Percentiles rank a stretch among this genome's conserved stretches.
These are phyloP conservation scores for Canna indica DNA, from an alignment of 176 grass and related monocot genomes.

Conservation along the genomic window DNA sequence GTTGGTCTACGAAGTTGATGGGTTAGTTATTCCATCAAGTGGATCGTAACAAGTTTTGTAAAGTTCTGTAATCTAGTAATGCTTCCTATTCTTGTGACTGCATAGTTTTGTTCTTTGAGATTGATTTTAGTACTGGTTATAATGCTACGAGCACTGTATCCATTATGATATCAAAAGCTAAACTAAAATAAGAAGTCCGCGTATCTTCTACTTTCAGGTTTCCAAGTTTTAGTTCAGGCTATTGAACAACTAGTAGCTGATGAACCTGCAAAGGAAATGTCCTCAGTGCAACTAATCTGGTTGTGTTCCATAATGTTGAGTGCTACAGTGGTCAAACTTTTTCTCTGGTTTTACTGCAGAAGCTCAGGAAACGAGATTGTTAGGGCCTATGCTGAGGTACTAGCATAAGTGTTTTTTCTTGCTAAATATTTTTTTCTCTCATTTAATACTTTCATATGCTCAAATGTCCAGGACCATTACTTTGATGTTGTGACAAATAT, in stretches of 20 bases:
- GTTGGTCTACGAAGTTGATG: too few relatives aligned
- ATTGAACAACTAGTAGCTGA: conserved; percentile 69
- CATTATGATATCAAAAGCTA: background rate
- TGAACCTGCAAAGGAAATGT: conserved; percentile 43
- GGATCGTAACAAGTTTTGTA: too few relatives aligned
- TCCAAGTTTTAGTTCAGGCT: conserved; percentile 84
- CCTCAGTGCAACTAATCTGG: conserved; percentile 55
- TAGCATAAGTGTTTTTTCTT: background rate
- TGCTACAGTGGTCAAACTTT: conserved; percentile 85
- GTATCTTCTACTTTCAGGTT: conserved; percentile 27
- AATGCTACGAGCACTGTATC: too few relatives aligned
- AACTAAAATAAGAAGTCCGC: background rate
- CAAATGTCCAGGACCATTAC: conserved; percentile 17
- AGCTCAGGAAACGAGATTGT: conserved; percentile 84
- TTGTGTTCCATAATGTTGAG: conserved; percentile 91
- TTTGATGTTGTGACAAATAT: conserved; percentile 26
- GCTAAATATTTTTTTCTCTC: background rate
- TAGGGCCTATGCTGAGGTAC: conserved; percentile 80
- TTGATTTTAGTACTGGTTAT: too few relatives aligned
- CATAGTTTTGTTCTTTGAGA: too few relatives aligned
- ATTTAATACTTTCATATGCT: too few relatives aligned
- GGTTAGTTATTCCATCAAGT: too few relatives aligned
- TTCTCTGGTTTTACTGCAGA: conserved; percentile 74
- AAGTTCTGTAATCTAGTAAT: too few relatives aligned
- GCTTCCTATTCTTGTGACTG: too few relatives aligned